Evolutionary conservation across 2,329 filamentous ascomycete genomes (phyloP).

Genomic region (Arthrobotrys conoides): DNA sequence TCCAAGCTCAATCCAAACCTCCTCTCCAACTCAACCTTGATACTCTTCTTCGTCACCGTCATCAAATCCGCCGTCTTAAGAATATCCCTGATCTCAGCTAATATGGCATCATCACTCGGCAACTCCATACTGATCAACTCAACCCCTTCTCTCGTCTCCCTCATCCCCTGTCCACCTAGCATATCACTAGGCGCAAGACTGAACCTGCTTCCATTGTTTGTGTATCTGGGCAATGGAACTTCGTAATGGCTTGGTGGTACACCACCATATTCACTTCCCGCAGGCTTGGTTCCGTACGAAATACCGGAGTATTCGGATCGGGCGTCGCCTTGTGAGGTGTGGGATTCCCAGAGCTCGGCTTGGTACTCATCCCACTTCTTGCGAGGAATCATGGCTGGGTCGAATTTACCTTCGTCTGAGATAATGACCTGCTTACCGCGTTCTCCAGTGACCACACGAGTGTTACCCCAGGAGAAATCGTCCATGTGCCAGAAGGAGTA

Average conservation of each 20-base stretch:
- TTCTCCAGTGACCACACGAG: constrained; percentile 95
- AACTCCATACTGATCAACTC: constrained; percentile 83
- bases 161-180: constrained; percentile 72
- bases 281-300: constrained; percentile 89
- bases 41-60: constrained; percentile 98
- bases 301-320: constrained; percentile 92
- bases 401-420: constrained; percentile 97
- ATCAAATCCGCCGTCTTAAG: constrained; percentile 92
- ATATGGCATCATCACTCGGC: constrained; percentile 87
- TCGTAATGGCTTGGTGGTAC: constrained; percentile 72
- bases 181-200: constrained; percentile 84
- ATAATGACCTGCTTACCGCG: constrained; percentile 92
- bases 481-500: constrained; percentile 99
- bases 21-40: constrained; percentile 92
- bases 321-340: constrained; percentile 81
- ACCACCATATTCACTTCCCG: constrained; percentile 68
- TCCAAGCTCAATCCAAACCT: constrained; percentile 90
- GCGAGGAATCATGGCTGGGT: constrained; percentile 89
- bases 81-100: constrained; percentile 95
- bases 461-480: constrained; percentile 99
- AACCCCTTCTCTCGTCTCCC: constrained; percentile 75
- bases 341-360: constrained; percentile 95
- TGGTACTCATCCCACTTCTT: constrained; percentile 99
- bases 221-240: constrained; percentile 71
- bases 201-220: constrained; percentile 75